phyloP scores from a whole-genome alignment of 371 early-diverging fungal genomes.

The Circinella umbellata region DNA sequence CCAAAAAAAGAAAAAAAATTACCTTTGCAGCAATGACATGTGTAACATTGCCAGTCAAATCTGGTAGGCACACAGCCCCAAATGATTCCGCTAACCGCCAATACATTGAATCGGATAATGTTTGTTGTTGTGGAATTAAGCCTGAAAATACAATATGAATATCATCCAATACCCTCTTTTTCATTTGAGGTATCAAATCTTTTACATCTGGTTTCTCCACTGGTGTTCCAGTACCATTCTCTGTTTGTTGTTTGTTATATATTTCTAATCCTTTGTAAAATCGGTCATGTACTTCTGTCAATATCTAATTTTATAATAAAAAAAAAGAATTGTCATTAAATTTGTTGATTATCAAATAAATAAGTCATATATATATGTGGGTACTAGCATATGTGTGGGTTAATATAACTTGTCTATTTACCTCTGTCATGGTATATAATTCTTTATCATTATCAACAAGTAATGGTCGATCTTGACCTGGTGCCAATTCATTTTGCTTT shows the following conservation, averaged over 20 bases:
- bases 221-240: conserved; percentile 21
- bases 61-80: conserved; percentile 70
- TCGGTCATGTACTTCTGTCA: conserved; percentile 54
- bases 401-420: conserved; percentile 10
- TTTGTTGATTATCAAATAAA: neutral
- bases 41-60: conserved; percentile 65
- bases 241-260: conserved; percentile 8
- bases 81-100: conserved; percentile 75
- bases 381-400: too few species aligned
- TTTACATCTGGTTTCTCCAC: conserved; percentile 51
- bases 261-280: conserved; percentile 54
- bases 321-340: neutral
- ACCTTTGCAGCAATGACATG: conserved; percentile 82
- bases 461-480: conserved; percentile 34
- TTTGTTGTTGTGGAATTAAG: conserved; percentile 57
- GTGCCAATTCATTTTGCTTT: conserved; percentile 28
- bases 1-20: too few species aligned
- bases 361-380: too few species aligned
- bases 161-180: conserved; percentile 48
- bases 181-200: conserved; percentile 56
- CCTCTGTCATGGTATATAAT: conserved; percentile 53
- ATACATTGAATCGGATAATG: conserved; percentile 59
- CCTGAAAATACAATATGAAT: conserved; percentile 60
- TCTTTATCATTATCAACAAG: conserved; percentile 61
- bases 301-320: conserved; percentile 34